Evolutionary conservation across 257 asterid genomes (phyloP).

Genomic region (Solanum stenotomum): DNA sequence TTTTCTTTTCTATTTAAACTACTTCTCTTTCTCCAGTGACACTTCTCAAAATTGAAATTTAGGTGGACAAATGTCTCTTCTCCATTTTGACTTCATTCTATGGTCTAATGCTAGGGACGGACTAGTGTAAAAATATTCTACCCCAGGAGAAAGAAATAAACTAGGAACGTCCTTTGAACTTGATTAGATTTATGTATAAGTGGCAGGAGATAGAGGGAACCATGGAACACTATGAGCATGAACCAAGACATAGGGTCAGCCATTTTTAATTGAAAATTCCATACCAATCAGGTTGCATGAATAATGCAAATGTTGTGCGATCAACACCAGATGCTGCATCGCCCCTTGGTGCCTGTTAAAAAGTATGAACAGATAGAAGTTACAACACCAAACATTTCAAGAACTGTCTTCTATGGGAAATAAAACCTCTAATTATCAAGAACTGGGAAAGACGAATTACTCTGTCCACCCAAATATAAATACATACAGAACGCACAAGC

Average conservation of each 20-base stretch:
- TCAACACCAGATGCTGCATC: conserved; percentile 60
- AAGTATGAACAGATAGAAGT: background rate
- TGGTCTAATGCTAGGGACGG: background rate
- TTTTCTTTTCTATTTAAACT: background rate
- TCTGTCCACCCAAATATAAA: background rate
- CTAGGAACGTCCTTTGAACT: background rate
- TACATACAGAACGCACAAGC: background rate
- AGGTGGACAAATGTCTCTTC: background rate
- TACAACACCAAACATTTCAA: background rate
- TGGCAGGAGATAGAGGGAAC: background rate
- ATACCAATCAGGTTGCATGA: conserved; percentile 97
- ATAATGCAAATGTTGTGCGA: conserved; percentile 86
- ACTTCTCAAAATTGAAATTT: background rate
- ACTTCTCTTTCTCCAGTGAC: background rate
- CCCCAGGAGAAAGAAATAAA: background rate
- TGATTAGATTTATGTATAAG: background rate
- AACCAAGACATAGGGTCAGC: background rate
- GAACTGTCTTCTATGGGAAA: background rate
- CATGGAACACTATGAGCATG: background rate
- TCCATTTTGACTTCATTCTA: background rate
- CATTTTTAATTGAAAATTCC: background rate
- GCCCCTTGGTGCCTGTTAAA: conserved; percentile 63
- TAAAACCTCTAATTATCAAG: background rate
- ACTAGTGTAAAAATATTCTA: background rate
- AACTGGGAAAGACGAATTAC: background rate